phyloP scores from a whole-genome alignment of 1,139 yeast species.

The Blastobotrys arbuscula region DNA sequence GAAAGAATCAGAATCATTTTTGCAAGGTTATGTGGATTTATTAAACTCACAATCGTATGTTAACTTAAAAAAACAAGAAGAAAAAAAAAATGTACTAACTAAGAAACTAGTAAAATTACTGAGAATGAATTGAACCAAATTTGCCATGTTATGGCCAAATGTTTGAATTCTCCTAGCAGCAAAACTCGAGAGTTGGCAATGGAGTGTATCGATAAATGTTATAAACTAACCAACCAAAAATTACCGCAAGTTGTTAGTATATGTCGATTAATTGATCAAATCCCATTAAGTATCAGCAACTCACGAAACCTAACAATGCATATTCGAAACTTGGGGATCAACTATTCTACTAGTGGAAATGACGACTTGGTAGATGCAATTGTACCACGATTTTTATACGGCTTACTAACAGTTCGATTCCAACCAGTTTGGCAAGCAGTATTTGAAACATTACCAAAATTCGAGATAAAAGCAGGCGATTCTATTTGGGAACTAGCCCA shows the following conservation, averaged over 20 bases:
- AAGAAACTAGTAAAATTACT: neutral
- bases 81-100: neutral
- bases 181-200: slow-evolving; percentile 45
- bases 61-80: neutral
- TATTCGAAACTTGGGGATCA: slow-evolving; percentile 54
- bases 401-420: slow-evolving; percentile 67
- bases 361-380: slow-evolving; percentile 39
- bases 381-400: slow-evolving; percentile 59
- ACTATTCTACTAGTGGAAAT: slow-evolving; percentile 35
- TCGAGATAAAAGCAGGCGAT: slow-evolving; percentile 42
- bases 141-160: neutral
- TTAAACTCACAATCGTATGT: slow-evolving; percentile 6
- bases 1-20: slow-evolving; percentile 14
- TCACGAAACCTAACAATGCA: slow-evolving; percentile 73
- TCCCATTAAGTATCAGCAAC: slow-evolving; percentile 62
- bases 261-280: slow-evolving; percentile 58
- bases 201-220: slow-evolving; percentile 37
- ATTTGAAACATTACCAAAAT: slow-evolving; percentile 49
- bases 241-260: slow-evolving; percentile 33
- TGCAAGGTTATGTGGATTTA: slow-evolving; percentile 15
- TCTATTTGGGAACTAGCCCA: slow-evolving; percentile 54
- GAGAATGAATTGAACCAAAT: neutral
- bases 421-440: slow-evolving; percentile 85
- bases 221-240: slow-evolving; percentile 29
- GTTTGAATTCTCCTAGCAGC: slow-evolving; percentile 44